These are phyloP conservation scores for Agaricus sinodeliciosus DNA, from an alignment of 768 basidiomycete species.

Conservation along the genomic window DNA sequence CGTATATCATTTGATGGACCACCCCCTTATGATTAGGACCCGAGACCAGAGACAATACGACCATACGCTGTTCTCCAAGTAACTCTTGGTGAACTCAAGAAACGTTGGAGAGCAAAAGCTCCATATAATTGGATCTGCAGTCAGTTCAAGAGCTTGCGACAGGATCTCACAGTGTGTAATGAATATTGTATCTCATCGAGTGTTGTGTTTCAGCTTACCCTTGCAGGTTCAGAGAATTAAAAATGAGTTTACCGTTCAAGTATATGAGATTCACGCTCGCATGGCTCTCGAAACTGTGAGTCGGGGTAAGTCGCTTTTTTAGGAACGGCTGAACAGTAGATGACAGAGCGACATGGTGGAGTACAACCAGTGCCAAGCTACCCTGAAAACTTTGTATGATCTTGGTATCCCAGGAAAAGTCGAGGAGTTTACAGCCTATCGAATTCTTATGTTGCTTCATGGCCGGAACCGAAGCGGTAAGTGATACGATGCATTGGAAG, in stretches of 20 bases:
- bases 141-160: constrained; percentile 95
- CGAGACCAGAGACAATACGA: constrained; percentile 89
- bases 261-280: constrained; percentile 97
- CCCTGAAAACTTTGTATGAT: constrained; percentile 85
- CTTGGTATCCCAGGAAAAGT: constrained; percentile 88
- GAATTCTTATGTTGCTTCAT: constrained; percentile 92
- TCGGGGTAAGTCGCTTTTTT: not conserved
- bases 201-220: not conserved
- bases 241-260: constrained; percentile 94
- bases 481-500: constrained; percentile 18
- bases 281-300: constrained; percentile 63
- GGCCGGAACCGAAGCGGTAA: constrained; percentile 90
- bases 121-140: constrained; percentile 90
- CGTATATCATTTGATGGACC: constrained; percentile 4
- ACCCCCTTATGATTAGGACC: constrained; percentile 54
- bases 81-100: constrained; percentile 83
- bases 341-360: constrained; percentile 92
- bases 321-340: constrained; percentile 4
- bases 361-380: constrained; percentile 96
- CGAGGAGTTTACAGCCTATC: constrained; percentile 96
- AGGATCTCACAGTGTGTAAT: constrained; percentile 88
- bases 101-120: constrained; percentile 74
- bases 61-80: constrained; percentile 79
- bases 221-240: constrained; percentile 94
- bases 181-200: not conserved